Evolutionary conservation across 129 eudicot species (phyloP).

Genomic region (Tagetes erecta): DNA sequence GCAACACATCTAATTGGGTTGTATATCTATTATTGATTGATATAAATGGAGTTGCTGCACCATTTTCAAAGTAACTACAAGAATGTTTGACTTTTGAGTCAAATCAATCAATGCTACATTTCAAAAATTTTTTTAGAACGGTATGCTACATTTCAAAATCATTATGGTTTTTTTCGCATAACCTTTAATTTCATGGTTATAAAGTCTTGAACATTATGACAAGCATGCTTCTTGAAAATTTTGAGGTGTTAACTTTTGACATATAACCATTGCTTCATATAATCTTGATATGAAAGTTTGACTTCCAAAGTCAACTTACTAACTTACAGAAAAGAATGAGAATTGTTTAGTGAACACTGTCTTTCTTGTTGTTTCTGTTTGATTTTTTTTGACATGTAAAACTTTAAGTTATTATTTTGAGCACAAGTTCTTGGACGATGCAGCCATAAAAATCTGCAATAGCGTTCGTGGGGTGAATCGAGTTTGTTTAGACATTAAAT

Average conservation of each 20-base stretch:
- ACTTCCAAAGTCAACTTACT: constrained; percentile 2
- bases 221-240: background rate
- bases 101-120: background rate
- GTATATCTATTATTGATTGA: background rate
- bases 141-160: background rate
- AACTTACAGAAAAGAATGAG: background rate
- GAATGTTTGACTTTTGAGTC: background rate
- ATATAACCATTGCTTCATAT: background rate
- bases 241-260: background rate
- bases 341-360: too few species aligned
- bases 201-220: background rate
- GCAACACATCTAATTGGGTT: background rate
- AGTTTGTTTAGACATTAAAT: constrained; percentile 82
- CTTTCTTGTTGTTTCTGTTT: background rate
- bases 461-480: constrained; percentile 88
- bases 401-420: constrained; percentile 73
- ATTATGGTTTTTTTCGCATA: background rate
- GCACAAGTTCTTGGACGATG: constrained; percentile 70
- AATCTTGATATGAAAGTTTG: constrained; percentile 6
- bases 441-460: constrained; percentile 71
- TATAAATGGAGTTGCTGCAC: constrained; percentile 67
- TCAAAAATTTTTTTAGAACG: too few species aligned
- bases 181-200: background rate
- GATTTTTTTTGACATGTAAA: background rate
- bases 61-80: constrained; percentile 39